Base-by-base conservation (phyloP, 2,329 filamentous ascomycete species). In the Fusarium sp. region DNA sequence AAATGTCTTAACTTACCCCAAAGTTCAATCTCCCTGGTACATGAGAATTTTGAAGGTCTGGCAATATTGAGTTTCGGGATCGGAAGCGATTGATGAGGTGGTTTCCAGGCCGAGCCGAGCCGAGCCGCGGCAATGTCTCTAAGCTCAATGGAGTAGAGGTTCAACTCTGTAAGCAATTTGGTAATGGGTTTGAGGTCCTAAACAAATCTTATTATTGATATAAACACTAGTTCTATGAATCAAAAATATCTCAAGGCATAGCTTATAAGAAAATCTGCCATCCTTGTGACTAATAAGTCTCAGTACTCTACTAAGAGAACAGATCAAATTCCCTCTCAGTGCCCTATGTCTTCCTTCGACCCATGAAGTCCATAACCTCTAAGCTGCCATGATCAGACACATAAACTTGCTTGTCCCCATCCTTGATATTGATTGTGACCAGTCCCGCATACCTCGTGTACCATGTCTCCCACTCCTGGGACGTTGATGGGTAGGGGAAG, bases 1-100 rank as follows among this genome's bases (percentile, higher is more conserved):
- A 1, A 7, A 17, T 40, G 1, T 13, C 7, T 0, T 3, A 17
- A 15, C 17, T 6, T 37, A 0, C 12, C 8, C 15, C 2, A 26
- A 17, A 7, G 3, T 3, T 2, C 6, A 7, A 9, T 38, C 17
- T 6, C 2, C 7, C 23, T 27, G 17, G 7, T 7, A 3, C 26
- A 0, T 13, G 13, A 27, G 4, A 7, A 27, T 6, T 14, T 40
- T 17, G 10, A 17, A 17, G 18, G n/a, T 30, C 18, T 8, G 13
- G 14, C 13, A 6, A 7, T 17, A 6, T 7, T n/a, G 4, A 9
- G 45, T 20, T 13, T 52, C 20, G 32, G 32, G 15, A 26, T 27
- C 48, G 48, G 32, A 52, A 38, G n/a, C 26, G 32, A 17, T 13
- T 3, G 33, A 35, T 3, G 13, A 35, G 9, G 12, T 9, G 20